Conservation (phyloP, 345 rosid species). For the Citrus unshiu region DNA sequence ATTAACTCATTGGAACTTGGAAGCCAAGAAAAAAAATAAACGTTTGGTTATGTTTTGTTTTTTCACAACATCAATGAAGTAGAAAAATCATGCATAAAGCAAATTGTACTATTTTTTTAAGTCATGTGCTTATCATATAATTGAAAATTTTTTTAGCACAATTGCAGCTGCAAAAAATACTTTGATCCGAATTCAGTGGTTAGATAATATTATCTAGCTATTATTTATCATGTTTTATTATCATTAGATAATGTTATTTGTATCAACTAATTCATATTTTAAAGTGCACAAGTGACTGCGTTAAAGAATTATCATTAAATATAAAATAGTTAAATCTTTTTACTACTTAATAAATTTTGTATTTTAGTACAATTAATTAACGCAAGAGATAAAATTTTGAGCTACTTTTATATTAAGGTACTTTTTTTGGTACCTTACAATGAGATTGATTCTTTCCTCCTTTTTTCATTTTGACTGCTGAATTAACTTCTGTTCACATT, state of each 20-base stretch:
- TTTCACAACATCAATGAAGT: not conserved
- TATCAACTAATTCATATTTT: too few species aligned
- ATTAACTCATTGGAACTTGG: not conserved
- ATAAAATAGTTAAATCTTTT: too few species aligned
- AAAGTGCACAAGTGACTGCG: too few species aligned
- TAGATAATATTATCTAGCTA: too few species aligned
- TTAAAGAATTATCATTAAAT: too few species aligned
- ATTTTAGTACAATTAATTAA: too few species aligned
- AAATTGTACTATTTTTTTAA: not conserved
- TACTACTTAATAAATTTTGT: too few species aligned
- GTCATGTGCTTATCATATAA: not conserved
- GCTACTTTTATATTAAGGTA: not conserved
- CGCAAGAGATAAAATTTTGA: too few species aligned
- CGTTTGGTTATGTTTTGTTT: not conserved
- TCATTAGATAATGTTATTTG: too few species aligned
- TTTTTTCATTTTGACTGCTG: not conserved
- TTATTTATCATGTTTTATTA: too few species aligned
- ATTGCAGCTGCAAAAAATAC: too few species aligned
- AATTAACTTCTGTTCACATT: not conserved
- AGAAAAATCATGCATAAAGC: not conserved
- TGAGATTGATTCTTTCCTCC: not conserved
- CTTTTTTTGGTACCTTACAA: not conserved
- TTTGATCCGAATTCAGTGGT: too few species aligned
- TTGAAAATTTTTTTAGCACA: not conserved
- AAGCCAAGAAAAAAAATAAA: not conserved